Percentiles rank a stretch among this genome's conserved stretches.
Evolutionary conservation across 2,329 filamentous ascomycete genomes (phyloP).

Genomic region (Cladosporium sp.): DNA sequence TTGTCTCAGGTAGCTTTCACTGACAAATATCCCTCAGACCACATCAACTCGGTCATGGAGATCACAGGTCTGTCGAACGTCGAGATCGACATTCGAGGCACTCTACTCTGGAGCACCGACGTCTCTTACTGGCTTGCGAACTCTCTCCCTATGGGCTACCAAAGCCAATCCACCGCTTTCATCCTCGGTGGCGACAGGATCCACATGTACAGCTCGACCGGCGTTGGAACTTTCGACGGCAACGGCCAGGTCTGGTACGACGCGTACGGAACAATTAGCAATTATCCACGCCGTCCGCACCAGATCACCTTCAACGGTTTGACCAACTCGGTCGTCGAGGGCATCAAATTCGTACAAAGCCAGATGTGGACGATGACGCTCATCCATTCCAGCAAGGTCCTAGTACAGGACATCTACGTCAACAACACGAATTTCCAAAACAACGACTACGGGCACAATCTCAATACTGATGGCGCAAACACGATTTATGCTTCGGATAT

Average conservation of each 20-base stretch:
- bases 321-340: conserved; percentile 52
- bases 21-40: neutral
- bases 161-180: conserved; percentile 59
- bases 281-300: conserved; percentile 51
- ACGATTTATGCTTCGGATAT: conserved; percentile 58
- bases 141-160: conserved; percentile 55
- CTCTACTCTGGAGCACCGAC: conserved; percentile 46
- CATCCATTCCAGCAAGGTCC: conserved; percentile 50
- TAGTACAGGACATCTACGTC: conserved; percentile 55
- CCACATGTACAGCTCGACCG: conserved; percentile 50
- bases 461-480: conserved; percentile 55
- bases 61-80: conserved; percentile 50
- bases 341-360: conserved; percentile 56
- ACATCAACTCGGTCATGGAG: conserved; percentile 55
- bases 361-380: conserved; percentile 63
- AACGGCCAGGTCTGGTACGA: conserved; percentile 65
- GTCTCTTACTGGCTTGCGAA: conserved; percentile 56
- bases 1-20: neutral
- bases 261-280: conserved; percentile 30
- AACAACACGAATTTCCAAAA: conserved; percentile 49
- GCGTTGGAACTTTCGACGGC: conserved; percentile 59
- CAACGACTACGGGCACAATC: conserved; percentile 22
- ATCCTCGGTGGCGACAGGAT: conserved; percentile 57
- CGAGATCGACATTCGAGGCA: conserved; percentile 53
- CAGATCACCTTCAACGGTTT: conserved; percentile 55